phyloP scores from a whole-genome alignment of 371 early-diverging fungal species.

The Capniomyces stellatus region DNA sequence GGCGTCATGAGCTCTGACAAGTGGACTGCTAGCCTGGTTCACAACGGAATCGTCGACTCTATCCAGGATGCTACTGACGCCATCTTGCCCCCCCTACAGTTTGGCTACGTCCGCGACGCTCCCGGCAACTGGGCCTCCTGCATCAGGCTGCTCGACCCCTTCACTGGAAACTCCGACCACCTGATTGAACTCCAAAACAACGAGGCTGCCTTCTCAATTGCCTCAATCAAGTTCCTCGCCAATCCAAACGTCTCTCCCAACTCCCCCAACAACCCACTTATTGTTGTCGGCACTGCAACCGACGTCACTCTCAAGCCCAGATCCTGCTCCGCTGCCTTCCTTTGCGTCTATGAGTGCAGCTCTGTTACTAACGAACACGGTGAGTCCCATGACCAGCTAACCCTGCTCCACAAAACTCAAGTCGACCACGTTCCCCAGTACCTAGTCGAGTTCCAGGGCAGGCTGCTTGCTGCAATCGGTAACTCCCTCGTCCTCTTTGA shows the following conservation, averaged over 20 bases:
- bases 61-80: slow-evolving; percentile 9
- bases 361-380: slow-evolving; percentile 28
- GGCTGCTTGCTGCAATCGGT: slow-evolving; percentile 76
- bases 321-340: slow-evolving; percentile 42
- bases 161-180: slow-evolving; percentile 50
- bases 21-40: slow-evolving; percentile 5
- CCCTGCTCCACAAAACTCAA: slow-evolving; percentile 67
- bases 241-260: not conserved
- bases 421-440: slow-evolving; percentile 76
- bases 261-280: slow-evolving; percentile 18
- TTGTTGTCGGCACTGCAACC: slow-evolving; percentile 75
- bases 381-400: slow-evolving; percentile 34
- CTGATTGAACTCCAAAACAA: slow-evolving; percentile 61
- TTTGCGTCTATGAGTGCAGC: slow-evolving; percentile 55
- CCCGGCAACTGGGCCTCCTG: slow-evolving; percentile 78
- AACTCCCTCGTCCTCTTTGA: slow-evolving; percentile 78
- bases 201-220: slow-evolving; percentile 68
- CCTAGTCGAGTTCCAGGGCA: slow-evolving; percentile 71
- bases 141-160: slow-evolving; percentile 68
- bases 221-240: slow-evolving; percentile 40
- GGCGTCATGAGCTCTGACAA: slow-evolving; percentile 26
- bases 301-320: slow-evolving; percentile 53
- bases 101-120: slow-evolving; percentile 50
- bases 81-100: slow-evolving; percentile 38
- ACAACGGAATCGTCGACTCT: slow-evolving; percentile 8